These are phyloP conservation scores for Rusavskia elegans DNA, from an alignment of 495 filamentous ascomycete genomes.

Conservation along the genomic window DNA sequence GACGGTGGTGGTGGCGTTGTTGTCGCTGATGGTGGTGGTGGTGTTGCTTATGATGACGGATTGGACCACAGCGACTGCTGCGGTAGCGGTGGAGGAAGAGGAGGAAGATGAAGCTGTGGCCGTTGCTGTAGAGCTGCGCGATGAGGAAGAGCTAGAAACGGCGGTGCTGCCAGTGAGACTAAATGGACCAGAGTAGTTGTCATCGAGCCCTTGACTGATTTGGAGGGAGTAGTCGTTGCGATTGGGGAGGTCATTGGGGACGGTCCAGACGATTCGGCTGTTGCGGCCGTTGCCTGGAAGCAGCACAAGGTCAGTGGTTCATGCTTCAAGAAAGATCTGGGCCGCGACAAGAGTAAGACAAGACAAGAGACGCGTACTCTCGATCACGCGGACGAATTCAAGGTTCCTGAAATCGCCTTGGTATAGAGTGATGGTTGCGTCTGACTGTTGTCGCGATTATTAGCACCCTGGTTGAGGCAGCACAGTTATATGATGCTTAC, in stretches of 20 bases:
- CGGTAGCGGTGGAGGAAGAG: conserved; percentile 2
- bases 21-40: conserved; percentile 1
- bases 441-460: conserved; percentile 12
- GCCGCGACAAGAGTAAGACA: not conserved
- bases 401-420: conserved; percentile 25
- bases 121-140: not conserved
- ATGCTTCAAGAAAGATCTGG: not conserved
- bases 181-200: conserved; percentile 32
- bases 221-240: conserved; percentile 30
- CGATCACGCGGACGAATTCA: conserved; percentile 24
- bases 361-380: conserved; percentile 1
- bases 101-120: not conserved
- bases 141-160: conserved; percentile 2
- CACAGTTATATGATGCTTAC: conserved; percentile 12
- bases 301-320: not conserved
- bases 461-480: not conserved
- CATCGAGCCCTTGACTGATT: conserved; percentile 23
- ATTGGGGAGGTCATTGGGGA: conserved; percentile 20
- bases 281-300: conserved; percentile 14
- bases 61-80: not conserved
- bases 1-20: conserved; percentile 1
- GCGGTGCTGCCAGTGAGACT: conserved; percentile 13
- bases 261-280: conserved; percentile 27
- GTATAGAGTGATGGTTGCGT: conserved; percentile 28
- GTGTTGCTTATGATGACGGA: conserved; percentile 1